These are phyloP conservation scores for Leishmania martiniquensis DNA, from an alignment of 208 protist genomes.

Conservation along the genomic window DNA sequence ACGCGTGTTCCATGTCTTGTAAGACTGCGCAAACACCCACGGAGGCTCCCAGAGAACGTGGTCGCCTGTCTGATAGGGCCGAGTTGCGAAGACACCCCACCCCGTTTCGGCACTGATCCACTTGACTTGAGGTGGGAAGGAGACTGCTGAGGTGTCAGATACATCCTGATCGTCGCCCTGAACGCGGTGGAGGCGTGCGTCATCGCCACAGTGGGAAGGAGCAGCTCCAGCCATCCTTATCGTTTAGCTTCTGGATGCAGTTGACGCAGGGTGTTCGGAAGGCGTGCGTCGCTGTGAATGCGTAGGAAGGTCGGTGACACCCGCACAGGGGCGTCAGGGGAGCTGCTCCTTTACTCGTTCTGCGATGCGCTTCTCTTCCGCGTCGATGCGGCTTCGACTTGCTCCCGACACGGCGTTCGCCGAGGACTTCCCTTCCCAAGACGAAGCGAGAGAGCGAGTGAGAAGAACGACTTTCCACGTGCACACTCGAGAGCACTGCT, in stretches of 20 bases:
- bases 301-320: background rate
- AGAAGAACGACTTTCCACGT: background rate
- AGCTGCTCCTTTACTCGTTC: background rate
- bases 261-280: background rate
- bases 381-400: background rate
- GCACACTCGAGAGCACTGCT: background rate
- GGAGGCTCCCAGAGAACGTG: slow-evolving; percentile 39
- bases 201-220: background rate
- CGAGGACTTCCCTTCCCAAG: background rate
- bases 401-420: background rate
- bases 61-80: slow-evolving; percentile 21
- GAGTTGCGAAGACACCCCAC: slow-evolving; percentile 29
- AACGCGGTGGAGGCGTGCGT: background rate
- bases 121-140: slow-evolving; percentile 16
- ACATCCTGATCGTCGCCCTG: background rate
- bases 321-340: background rate
- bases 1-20: slow-evolving; percentile 24
- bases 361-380: background rate
- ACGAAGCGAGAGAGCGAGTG: background rate
- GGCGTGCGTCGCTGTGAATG: background rate
- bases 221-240: background rate
- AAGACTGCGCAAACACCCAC: slow-evolving; percentile 44
- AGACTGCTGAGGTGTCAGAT: background rate
- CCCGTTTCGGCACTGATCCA: slow-evolving; percentile 32
- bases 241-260: background rate